A percentile compares a stretch with the other conserved stretches of the same genome.
These are phyloP conservation scores for Neofusicoccum umdonicola DNA, from an alignment of 2,329 filamentous ascomycete species.

Conservation along the genomic window DNA sequence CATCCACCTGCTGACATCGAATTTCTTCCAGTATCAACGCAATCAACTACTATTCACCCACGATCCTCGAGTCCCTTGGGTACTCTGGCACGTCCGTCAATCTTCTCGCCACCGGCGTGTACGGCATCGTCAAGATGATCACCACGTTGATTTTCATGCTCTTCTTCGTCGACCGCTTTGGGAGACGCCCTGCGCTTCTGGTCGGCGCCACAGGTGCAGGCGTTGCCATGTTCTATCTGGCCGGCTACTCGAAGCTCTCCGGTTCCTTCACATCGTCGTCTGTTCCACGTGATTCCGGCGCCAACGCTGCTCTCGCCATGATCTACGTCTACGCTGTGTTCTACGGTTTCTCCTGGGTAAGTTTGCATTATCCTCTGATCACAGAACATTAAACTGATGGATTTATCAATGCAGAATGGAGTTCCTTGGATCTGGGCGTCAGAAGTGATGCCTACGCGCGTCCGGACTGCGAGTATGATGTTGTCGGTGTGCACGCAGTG, in stretches of 20 bases:
- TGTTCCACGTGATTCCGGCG: slow-evolving; percentile 60
- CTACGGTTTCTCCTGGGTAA: slow-evolving; percentile 54
- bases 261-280: slow-evolving; percentile 50
- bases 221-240: slow-evolving; percentile 66
- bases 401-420: slow-evolving; percentile 44
- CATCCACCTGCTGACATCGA: neutral
- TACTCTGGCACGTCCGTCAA: slow-evolving; percentile 56
- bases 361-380: too few species aligned
- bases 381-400: too few species aligned
- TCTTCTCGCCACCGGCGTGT: slow-evolving; percentile 71
- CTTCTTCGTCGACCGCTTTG: slow-evolving; percentile 68
- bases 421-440: slow-evolving; percentile 71
- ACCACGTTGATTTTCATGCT: slow-evolving; percentile 64
- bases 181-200: slow-evolving; percentile 60
- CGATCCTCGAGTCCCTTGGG: slow-evolving; percentile 66
- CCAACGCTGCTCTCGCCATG: slow-evolving; percentile 65
- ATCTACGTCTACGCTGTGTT: slow-evolving; percentile 70
- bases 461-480: slow-evolving; percentile 67
- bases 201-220: slow-evolving; percentile 64
- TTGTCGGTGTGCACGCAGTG: slow-evolving; percentile 68
- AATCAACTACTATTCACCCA: slow-evolving; percentile 64
- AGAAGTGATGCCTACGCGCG: slow-evolving; percentile 66
- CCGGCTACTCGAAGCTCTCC: slow-evolving; percentile 64
- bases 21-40: slow-evolving; percentile 29
- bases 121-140: slow-evolving; percentile 68